A percentile compares a stretch with the other conserved stretches of the same genome.
Conservation (phyloP, 2,329 filamentous ascomycete species). For the Alternaria triticimaculans region DNA sequence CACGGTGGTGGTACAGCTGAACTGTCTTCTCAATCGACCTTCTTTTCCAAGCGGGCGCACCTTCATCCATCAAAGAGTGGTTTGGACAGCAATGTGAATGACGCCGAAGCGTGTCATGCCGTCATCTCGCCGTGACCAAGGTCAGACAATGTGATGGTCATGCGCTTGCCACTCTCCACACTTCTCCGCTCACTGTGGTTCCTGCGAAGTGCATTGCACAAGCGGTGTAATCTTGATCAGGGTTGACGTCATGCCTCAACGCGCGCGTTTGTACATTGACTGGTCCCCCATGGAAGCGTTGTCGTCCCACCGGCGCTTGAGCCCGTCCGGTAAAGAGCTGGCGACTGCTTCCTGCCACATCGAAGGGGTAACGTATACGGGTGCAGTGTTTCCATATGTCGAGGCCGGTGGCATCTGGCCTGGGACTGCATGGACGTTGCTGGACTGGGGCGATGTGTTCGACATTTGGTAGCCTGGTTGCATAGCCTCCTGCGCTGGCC, state of each 20-base stretch:
- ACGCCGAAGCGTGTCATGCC: background rate
- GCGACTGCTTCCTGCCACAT: constrained; percentile 61
- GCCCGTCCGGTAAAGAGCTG: constrained; percentile 49
- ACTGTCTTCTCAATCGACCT: background rate
- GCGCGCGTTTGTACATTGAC: constrained; percentile 48
- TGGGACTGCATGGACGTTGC: constrained; percentile 34
- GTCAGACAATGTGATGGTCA: background rate
- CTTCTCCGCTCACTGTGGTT: background rate
- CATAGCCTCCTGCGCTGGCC: constrained; percentile 43
- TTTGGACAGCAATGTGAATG: background rate
- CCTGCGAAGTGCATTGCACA: background rate
- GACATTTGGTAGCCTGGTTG: constrained; percentile 44
- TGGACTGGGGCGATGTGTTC: constrained; percentile 45
- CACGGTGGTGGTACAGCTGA: background rate
- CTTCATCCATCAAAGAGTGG: background rate
- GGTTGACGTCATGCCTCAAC: constrained; percentile 29
- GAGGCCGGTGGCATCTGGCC: constrained; percentile 44
- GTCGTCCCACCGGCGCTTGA: constrained; percentile 56
- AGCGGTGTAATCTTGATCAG: background rate
- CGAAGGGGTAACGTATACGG: constrained; percentile 54
- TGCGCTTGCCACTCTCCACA: constrained; percentile 1
- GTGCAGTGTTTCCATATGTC: constrained; percentile 39
- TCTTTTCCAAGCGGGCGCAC: background rate
- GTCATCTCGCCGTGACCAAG: background rate
- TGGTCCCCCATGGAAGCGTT: constrained; percentile 45